Evolutionary conservation across 495 filamentous ascomycete species (phyloP).

Genomic region (Letharia lupina): DNA sequence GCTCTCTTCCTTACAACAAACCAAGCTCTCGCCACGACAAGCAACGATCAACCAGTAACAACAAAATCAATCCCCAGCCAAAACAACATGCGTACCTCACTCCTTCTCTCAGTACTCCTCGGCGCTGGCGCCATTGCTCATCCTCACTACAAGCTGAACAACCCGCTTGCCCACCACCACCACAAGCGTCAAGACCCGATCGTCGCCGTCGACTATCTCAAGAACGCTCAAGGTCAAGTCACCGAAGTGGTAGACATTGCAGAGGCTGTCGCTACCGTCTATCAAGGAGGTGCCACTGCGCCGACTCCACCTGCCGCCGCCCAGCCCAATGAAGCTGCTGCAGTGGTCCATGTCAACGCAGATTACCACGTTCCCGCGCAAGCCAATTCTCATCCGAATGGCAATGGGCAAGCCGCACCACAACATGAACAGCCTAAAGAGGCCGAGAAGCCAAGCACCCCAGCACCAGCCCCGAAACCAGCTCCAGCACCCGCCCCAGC

Average conservation of each 20-base stretch:
- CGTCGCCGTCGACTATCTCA: not conserved
- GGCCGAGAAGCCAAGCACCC: not conserved
- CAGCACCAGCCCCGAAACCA: not conserved
- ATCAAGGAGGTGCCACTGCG: not conserved
- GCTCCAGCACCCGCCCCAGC: not conserved
- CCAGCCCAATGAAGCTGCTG: not conserved
- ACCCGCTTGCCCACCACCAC: slow-evolving; percentile 18
- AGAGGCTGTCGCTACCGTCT: slow-evolving; percentile 14
- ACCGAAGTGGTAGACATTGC: slow-evolving; percentile 10
- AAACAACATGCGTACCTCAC: slow-evolving; percentile 20
- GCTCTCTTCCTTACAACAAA: slow-evolving; percentile 4
- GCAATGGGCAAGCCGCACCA: not conserved
- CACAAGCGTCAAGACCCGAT: slow-evolving; percentile 16
- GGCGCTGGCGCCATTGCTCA: slow-evolving; percentile 22
- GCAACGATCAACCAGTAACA: not conserved
- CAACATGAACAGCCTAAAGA: not conserved
- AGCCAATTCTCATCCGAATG: not conserved
- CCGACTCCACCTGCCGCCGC: slow-evolving; percentile 6
- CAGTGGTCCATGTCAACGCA: not conserved
- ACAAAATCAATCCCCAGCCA: not conserved
- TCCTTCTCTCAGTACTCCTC: slow-evolving; percentile 19
- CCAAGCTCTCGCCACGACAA: not conserved
- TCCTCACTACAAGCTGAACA: slow-evolving; percentile 17
- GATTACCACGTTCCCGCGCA: not conserved
- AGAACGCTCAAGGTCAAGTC: slow-evolving; percentile 10